Evolutionary conservation across 108 stramenopile genomes (phyloP), one percentile per base, ranked within the genome.

Genomic region (Licmophora abbreviata): DNA sequence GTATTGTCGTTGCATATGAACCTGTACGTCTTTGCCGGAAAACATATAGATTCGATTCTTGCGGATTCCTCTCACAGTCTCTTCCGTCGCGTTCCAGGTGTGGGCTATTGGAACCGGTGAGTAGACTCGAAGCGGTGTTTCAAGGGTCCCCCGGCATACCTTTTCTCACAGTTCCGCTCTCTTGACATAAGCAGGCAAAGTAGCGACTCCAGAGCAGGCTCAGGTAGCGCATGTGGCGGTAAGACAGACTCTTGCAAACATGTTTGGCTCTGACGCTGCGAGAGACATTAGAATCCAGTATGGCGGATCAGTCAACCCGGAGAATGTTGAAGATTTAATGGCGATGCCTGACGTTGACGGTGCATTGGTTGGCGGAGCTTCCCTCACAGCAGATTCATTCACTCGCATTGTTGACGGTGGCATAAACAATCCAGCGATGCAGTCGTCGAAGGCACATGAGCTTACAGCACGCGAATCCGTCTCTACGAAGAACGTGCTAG

Each of bases 41-140:
- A n/a, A n/a, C n/a, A n/a, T n/a, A n/a, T n/a, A n/a, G n/a, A n/a
- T n/a, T n/a, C n/a, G n/a, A n/a, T n/a, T n/a, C n/a, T n/a, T n/a
- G n/a, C n/a, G n/a, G n/a, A n/a, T n/a, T n/a, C n/a, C n/a, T n/a
- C n/a, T n/a, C n/a, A n/a, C n/a, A n/a, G n/a, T n/a, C n/a, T n/a
- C n/a, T n/a, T n/a, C n/a, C n/a, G n/a, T n/a, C n/a, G n/a, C n/a
- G n/a, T n/a, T n/a, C n/a, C n/a, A n/a, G n/a, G n/a, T 97, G 14
- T 97, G 96, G 96, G 96, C 96, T 47, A 97, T 97, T 68, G 96
- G 94, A 59, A 94, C 93, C 23, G 38, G 38, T 40, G 20, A 40
- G 38, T 20, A 40, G 18, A n/a, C 4, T 15, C 15, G 3, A 40
- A 5, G 5, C 5, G 3, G 15, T 2, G 5, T 40, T 5, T 40